Base-by-base conservation (phyloP, 2,329 filamentous ascomycete species). In the Cyphellophora attinorum region DNA sequence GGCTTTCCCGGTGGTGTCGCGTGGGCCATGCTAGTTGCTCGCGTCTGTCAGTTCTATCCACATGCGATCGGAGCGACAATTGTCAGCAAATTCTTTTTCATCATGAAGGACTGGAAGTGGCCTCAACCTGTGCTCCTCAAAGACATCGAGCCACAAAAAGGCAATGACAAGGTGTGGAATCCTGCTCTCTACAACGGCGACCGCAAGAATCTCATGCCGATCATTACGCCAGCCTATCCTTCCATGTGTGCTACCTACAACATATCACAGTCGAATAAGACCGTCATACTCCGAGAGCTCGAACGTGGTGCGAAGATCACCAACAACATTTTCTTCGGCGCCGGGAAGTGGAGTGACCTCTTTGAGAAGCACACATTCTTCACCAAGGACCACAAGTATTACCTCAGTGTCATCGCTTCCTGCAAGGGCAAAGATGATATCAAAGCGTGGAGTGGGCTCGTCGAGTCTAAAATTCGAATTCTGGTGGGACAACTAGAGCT, bases 181-280 rank as follows among this genome's bases (percentile, higher is more conserved):
- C 91, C 91, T 25, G 49, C 84, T 71, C 66, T 86, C 18, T 93
- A 93, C 57, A 76, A 77, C 41, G 74, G 76, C 35, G 91, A 96
- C 57, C 74, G 75, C 28, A 83, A 77, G 47, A 89, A 96, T 58
- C 67, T 95, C 34, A 98, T 98, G 91, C 91, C 91, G 17, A 85
- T 98, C 58, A 96, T 98, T 52, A 98, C 91, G 2, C 91, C 91
- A 2, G 88, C 91, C 1, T 96, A 95, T 56, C 91, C 91, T 3
- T 93, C 86, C 32, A 96, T 95, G 88, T 96, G 91, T 57, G 81
- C 91, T 2, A 96, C 91, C 0, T 91, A 93, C 65, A 96, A 94
- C 52, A 80, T 98, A 41, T 88, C 83, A 3, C 68, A 75, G 45
- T 96, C 89, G 1, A 93, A 86, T 2, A 85, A 86, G 65, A 67